Evolutionary conservation across 371 early-diverging fungal genomes (phyloP).

Genomic region (Lichtheimia ornata): DNA sequence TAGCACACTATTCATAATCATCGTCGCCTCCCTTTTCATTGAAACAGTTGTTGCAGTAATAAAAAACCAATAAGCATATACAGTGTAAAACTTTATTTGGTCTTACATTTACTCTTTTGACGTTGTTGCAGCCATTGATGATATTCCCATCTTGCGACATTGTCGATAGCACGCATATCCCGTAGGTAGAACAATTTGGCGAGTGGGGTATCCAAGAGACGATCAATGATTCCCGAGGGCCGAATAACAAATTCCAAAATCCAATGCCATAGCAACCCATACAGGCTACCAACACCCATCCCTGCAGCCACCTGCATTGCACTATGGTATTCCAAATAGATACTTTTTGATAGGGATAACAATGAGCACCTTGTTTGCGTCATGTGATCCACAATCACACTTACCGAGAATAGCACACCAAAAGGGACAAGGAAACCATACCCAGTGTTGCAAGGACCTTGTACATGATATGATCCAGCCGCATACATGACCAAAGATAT

Average conservation of each 20-base stretch:
- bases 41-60: too few relatives aligned
- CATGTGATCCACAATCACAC: background rate
- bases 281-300: constrained; percentile 52
- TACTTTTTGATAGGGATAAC: constrained; percentile 41
- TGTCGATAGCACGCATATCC: constrained; percentile 58
- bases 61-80: too few relatives aligned
- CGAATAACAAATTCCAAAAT: constrained; percentile 44
- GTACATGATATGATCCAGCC: constrained; percentile 32
- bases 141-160: constrained; percentile 63
- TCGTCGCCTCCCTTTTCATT: too few relatives aligned
- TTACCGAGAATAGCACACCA: constrained; percentile 66
- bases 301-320: constrained; percentile 77
- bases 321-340: constrained; percentile 86
- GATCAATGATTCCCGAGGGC: constrained; percentile 34
- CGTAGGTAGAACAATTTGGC: constrained; percentile 55
- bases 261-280: constrained; percentile 67
- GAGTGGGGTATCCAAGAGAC: constrained; percentile 40
- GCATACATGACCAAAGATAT: constrained; percentile 56
- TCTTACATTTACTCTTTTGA: background rate
- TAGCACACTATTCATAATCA: too few relatives aligned
- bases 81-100: background rate
- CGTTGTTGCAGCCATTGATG: constrained; percentile 40
- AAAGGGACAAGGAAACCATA: constrained; percentile 33
- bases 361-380: background rate
- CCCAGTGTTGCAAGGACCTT: constrained; percentile 43